A percentile compares a stretch with the other conserved stretches of the same genome.
Evolutionary conservation across 768 basidiomycete species (phyloP).

Genomic region (Trametes elegans): DNA sequence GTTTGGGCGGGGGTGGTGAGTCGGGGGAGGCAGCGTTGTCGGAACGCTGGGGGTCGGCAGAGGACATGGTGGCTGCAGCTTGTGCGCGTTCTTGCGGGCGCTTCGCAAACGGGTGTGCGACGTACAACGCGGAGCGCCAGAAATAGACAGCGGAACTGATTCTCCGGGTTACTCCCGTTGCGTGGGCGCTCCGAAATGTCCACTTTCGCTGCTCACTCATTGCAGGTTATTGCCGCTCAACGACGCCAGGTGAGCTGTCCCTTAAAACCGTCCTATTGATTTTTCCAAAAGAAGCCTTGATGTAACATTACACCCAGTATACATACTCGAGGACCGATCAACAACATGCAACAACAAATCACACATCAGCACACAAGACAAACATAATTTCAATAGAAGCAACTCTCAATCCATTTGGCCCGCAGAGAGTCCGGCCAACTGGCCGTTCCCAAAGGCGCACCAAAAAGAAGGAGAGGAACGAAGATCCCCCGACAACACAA

Average conservation of each 20-base stretch:
- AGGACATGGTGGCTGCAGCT: conserved; percentile 12
- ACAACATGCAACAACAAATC: no score
- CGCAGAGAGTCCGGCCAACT: conserved; percentile 14
- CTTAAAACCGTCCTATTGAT: no score
- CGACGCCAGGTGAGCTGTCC: no score
- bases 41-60: background rate
- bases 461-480: conserved; percentile 19
- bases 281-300: no score
- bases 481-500: conserved; percentile 33
- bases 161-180: background rate
- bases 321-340: no score
- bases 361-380: no score
- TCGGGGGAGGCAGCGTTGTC: background rate
- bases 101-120: no score
- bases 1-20: background rate
- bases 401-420: conserved; percentile 16
- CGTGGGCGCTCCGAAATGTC: background rate
- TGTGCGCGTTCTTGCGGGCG: background rate
- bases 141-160: no score
- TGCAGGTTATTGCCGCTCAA: no score
- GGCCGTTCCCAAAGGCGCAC: conserved; percentile 14
- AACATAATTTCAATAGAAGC: background rate
- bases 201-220: no score
- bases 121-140: no score
- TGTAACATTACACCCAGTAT: no score